Percentiles rank a stretch among this genome's conserved stretches.
These are phyloP conservation scores for Penicillium sp. DNA, from an alignment of 2,329 filamentous ascomycete species.

Conservation along the genomic window DNA sequence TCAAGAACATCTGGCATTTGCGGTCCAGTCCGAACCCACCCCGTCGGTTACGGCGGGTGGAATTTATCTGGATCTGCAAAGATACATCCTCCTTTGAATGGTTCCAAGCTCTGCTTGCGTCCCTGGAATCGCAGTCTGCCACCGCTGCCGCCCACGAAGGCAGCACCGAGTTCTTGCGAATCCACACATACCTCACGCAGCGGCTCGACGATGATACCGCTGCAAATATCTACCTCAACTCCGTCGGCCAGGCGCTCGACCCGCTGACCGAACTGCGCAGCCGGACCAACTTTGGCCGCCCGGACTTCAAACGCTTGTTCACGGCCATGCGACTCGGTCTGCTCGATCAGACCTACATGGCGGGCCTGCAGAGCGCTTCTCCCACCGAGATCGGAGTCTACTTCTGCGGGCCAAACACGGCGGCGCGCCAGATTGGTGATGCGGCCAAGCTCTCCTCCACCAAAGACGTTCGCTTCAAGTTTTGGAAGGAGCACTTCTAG, in stretches of 20 bases:
- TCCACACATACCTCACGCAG: constrained; percentile 97
- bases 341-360: constrained; percentile 77
- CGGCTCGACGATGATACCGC: constrained; percentile 86
- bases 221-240: constrained; percentile 96
- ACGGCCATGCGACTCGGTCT: constrained; percentile 84
- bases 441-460: constrained; percentile 71
- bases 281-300: constrained; percentile 90
- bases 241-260: constrained; percentile 80
- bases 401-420: constrained; percentile 84
- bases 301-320: constrained; percentile 80
- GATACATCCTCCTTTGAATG: constrained; percentile 96
- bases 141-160: constrained; percentile 60
- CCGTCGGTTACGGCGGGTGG: constrained; percentile 82
- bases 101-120: constrained; percentile 93
- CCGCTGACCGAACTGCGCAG: constrained; percentile 87
- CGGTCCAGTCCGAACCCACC: constrained; percentile 87
- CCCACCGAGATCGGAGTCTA: constrained; percentile 92
- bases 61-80: constrained; percentile 99
- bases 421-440: constrained; percentile 78
- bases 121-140: constrained; percentile 81
- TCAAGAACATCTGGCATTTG: constrained; percentile 98
- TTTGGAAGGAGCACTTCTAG: constrained; percentile 91
- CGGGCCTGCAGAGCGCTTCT: constrained; percentile 71
- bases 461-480: constrained; percentile 84
- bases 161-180: constrained; percentile 78